Conservation (phyloP, 305 asterid species). For the Fraxinus dipetala region DNA sequence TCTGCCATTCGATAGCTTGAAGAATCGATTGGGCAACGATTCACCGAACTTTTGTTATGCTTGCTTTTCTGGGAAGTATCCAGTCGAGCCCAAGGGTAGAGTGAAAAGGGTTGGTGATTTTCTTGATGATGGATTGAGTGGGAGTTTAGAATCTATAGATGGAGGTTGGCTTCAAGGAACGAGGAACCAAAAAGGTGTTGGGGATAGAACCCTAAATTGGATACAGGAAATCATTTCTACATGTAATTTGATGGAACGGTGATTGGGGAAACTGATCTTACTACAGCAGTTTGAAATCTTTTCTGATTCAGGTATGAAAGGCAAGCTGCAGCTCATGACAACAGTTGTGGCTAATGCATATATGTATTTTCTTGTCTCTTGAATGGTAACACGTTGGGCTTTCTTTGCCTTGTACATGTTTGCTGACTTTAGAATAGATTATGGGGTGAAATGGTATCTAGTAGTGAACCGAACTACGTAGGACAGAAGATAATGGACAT, state of each 20-base stretch:
- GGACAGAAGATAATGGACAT: background rate
- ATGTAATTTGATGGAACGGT: background rate
- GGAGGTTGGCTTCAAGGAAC: conserved; percentile 63
- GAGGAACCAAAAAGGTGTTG: conserved; percentile 17
- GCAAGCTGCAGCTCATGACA: background rate
- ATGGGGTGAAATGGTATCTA: background rate
- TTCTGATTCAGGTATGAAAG: background rate
- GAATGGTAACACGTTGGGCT: background rate
- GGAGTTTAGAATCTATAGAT: conserved; percentile 56
- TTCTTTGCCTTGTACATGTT: background rate
- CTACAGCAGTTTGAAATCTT: background rate
- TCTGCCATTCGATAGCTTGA: conserved; percentile 38
- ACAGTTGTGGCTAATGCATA: background rate
- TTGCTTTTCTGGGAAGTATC: conserved; percentile 57
- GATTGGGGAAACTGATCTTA: background rate
- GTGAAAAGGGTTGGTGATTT: conserved; percentile 74
- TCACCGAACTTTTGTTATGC: conserved; percentile 44
- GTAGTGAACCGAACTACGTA: background rate
- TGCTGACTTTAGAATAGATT: background rate
- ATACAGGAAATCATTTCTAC: conserved; percentile 27
- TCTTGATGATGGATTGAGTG: conserved; percentile 74
- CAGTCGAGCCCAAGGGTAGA: conserved; percentile 61
- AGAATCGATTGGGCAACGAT: conserved; percentile 31
- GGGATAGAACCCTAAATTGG: conserved; percentile 17
- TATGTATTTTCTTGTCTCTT: background rate